Percentiles rank a stretch among this genome's conserved stretches.
phyloP scores from a whole-genome alignment of 345 rosid genomes.

The Excoecaria cochinchinensis region DNA sequence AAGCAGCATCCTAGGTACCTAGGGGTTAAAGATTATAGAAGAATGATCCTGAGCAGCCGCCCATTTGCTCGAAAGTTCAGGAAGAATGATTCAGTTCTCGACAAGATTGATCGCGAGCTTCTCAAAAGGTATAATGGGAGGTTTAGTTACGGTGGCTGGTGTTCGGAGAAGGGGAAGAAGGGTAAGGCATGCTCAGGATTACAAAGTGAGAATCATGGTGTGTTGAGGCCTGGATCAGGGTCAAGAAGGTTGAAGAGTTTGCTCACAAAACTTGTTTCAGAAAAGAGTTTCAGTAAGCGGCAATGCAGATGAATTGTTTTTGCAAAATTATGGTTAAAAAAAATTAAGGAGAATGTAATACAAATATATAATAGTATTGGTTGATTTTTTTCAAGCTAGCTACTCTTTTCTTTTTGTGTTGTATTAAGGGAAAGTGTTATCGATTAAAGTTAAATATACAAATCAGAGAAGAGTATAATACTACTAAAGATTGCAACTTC shows the following conservation, averaged over 20 bases:
- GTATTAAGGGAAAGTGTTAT: background rate
- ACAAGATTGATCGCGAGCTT: conserved; percentile 70
- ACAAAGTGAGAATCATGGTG: conserved; percentile 37
- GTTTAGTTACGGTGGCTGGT: conserved; percentile 60
- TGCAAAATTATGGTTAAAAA: background rate
- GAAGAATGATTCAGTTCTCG: conserved; percentile 61
- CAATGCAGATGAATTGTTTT: conserved; percentile 53
- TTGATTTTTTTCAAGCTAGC: background rate
- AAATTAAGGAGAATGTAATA: too few species aligned
- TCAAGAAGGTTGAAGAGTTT: conserved; percentile 63
- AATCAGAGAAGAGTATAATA: background rate
- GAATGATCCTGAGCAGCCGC: conserved; percentile 65
- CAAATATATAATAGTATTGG: background rate
- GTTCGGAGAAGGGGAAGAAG: conserved; percentile 29
- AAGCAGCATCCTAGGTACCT: conserved; percentile 80
- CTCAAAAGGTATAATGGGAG: conserved; percentile 43
- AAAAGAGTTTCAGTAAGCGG: conserved; percentile 49
- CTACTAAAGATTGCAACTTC: background rate
- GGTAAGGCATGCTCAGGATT: conserved; percentile 33
- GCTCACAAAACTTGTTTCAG: conserved; percentile 47
- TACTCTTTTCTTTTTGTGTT: background rate
- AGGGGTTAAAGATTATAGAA: conserved; percentile 60
- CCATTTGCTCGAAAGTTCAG: conserved; percentile 92
- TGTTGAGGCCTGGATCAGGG: conserved; percentile 69
- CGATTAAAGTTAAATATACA: background rate